Percentiles rank a stretch among this genome's conserved stretches.
Conservation (phyloP, 345 rosid species). For the Schrenkiella parvula region DNA sequence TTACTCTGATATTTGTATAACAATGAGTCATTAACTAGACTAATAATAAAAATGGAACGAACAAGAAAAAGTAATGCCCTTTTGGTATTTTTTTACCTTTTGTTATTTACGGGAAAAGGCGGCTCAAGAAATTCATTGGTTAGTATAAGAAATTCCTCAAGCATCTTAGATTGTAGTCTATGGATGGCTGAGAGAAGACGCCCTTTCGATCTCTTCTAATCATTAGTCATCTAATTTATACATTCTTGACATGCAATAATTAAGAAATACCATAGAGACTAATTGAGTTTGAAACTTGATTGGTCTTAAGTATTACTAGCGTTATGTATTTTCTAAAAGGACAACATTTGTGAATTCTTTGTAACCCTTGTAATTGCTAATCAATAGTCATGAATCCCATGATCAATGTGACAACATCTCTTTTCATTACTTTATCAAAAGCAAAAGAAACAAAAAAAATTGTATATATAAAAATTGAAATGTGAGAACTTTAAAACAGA, state of each 20-base stretch:
- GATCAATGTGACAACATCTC: slow-evolving; percentile 5
- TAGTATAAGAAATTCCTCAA: slow-evolving; percentile 16
- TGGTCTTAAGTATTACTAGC: not conserved
- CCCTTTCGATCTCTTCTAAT: slow-evolving; percentile 25
- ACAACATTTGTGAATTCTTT: not conserved
- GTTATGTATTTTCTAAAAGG: not conserved
- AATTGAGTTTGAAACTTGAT: not conserved
- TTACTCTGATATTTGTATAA: not conserved
- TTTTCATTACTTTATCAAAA: slow-evolving; percentile 26
- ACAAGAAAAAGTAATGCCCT: not conserved
- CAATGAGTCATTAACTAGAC: not conserved
- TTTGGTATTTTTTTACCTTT: not conserved
- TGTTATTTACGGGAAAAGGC: not conserved
- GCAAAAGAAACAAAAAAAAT: not conserved
- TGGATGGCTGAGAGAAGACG: slow-evolving; percentile 30
- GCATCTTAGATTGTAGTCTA: slow-evolving; percentile 30
- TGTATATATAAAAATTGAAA: not conserved
- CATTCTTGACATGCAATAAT: not conserved
- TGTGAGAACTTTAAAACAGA: slow-evolving; percentile 11
- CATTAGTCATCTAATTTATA: slow-evolving; percentile 14
- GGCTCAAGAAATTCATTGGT: slow-evolving; percentile 22
- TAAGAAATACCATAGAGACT: not conserved
- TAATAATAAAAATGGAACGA: not conserved
- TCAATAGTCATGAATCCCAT: not conserved
- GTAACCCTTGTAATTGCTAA: not conserved